Evolutionary conservation across 2,329 filamentous ascomycete genomes (phyloP), one percentile per base, ranked within the genome.

Genomic region (Colletotrichum coccodes): DNA sequence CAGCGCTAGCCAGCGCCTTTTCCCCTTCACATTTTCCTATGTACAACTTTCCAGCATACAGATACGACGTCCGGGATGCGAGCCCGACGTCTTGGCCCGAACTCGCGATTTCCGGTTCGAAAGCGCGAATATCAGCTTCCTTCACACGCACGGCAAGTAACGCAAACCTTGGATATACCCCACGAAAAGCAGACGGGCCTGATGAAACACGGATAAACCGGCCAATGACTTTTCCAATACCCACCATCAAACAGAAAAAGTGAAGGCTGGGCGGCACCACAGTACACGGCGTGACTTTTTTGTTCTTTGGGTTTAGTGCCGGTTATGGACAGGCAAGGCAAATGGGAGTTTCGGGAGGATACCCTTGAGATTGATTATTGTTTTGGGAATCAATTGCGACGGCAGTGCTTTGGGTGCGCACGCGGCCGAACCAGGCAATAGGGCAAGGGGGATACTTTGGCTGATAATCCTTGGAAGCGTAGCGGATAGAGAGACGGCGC

Each of bases 141-240:
- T 61, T 59, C 40, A 32, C 32, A 59, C 21, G 21, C 21, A 59
- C 28, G 14, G 57, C 62, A 64, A 32, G 6, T 4, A n/a, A 38
- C 36, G 36, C 34, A 26, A 60, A 60, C 21, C 23, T 40, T 34
- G 54, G 60, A 64, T 47, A 68, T 68, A 68, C 65, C 65, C 53
- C 30, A 12, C 23, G 44, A 32, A 16, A 40, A 34, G 30, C 9
- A 30, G 40, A 59, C 26, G 60, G 65, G 38, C 53, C 46, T 64
- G 46, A 54, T 57, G 53, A 59, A 53, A 68, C 26, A 64, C 52
- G 52, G 32, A 59, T 47, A 26, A 46, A 53, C n/a, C 23, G 38
- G 60, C 46, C 53, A 50, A 54, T 18, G 53, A 49, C 21, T 2
- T 47, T 34, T 34, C 23, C 38, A 52, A 58, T 59, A 68, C 60